Evolutionary conservation across 1,139 yeast species (phyloP), one percentile per base, ranked within the genome.

Genomic region (Wickerhamomyces sp.): DNA sequence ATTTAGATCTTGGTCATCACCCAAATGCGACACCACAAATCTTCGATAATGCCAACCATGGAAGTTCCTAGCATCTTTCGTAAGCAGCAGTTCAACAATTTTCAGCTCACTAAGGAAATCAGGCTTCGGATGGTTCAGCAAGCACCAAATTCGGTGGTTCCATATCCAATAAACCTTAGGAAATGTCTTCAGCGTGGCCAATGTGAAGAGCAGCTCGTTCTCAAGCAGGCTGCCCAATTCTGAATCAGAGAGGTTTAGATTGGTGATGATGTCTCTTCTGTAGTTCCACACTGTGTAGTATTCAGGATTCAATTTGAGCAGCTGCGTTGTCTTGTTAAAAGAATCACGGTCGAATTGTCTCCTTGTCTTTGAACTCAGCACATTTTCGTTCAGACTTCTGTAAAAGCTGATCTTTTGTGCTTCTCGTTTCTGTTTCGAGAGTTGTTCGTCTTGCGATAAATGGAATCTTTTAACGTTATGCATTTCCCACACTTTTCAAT

Each of bases 101-200:
- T 61, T 70, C 50, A 92, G 63, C 56, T 92, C 98, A 35, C 60
- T 63, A 13, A 68, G 58, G 95, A 95, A 89, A 41, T 82, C 66
- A 5, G 76, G 72, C 1, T 57, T 54, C 6, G 82, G 78, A 36
- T 78, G 66, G 43, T 70, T 67, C 39, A 73, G 69, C 31, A 92
- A 63, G 38, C 87, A 75, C 98, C 98, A 92, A 17, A 76, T 65
- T 25, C 99, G 71, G 59, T 92, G 97, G 54, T 83, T 85, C 97
- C 97, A 92, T 16, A 92, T 81, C 96, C 97, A 90, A 59, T 92
- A 92, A 28, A 90, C 86, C 59, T 92, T 92, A 3, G 99, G 98
- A 49, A 64, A 81, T 42, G 71, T 62, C 43, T 75, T 76, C 52
- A 92, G 64, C 48, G 79, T 73, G 1, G 63, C 61, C 66, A 83